A percentile compares a stretch with the other conserved stretches of the same genome.
Conservation (phyloP, 192 early-diverging fungal genomes). For the Umbelopsis sp. region DNA sequence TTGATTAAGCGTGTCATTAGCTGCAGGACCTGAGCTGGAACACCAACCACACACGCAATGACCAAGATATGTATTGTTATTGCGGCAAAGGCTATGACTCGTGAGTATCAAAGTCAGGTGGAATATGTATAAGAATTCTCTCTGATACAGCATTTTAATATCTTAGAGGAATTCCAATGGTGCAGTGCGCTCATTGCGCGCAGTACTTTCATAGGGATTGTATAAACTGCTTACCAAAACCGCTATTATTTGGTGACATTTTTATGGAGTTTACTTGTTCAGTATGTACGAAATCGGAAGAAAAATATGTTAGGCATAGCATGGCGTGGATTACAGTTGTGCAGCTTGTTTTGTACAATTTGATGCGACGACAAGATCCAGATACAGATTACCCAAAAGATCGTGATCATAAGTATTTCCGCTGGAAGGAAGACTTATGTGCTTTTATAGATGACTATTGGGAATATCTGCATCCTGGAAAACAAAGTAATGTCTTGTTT, state of each 20-base stretch:
- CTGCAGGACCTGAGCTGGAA: conserved; percentile 48
- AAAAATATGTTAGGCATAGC: conserved; percentile 66
- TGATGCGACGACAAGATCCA: conserved; percentile 49
- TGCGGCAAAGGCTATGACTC: conserved; percentile 68
- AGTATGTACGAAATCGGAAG: conserved; percentile 64
- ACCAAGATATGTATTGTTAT: conserved; percentile 78
- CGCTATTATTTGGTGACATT: conserved; percentile 68
- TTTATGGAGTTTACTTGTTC: conserved; percentile 81
- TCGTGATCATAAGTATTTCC: conserved; percentile 69
- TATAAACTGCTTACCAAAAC: conserved; percentile 56
- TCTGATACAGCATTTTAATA: not conserved
- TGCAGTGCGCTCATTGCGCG: conserved; percentile 64
- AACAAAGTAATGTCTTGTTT: conserved; percentile 50
- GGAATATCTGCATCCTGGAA: conserved; percentile 70
- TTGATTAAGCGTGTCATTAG: not conserved
- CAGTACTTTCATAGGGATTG: conserved; percentile 82
- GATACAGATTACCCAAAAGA: conserved; percentile 34
- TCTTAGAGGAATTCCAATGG: conserved; percentile 64
- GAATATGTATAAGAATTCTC: not conserved
- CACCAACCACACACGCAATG: conserved; percentile 55
- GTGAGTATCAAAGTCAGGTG: conserved; percentile 35
- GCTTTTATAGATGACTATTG: conserved; percentile 75
- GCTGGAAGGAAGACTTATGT: conserved; percentile 84
- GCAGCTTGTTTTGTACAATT: conserved; percentile 74
- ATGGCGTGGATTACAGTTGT: conserved; percentile 75